phyloP scores from a whole-genome alignment of 2,329 filamentous ascomycete species.

The Beauveria sp. region DNA sequence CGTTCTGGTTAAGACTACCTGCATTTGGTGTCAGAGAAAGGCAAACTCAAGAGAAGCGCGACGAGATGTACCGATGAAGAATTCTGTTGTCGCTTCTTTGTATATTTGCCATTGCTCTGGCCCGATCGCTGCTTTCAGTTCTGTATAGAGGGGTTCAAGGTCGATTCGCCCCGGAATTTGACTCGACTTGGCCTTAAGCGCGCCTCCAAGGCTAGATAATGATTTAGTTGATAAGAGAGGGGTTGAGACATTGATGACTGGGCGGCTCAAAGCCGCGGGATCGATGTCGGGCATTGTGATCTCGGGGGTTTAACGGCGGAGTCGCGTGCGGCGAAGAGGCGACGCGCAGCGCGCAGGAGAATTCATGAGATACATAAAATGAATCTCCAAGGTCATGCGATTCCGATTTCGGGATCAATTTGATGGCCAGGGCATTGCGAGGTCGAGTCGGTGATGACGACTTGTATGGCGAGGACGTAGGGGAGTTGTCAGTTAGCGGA shows the following conservation, averaged over 20 bases:
- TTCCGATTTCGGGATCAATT: constrained; percentile 29
- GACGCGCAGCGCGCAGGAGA: constrained; percentile 35
- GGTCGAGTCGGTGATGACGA: constrained; percentile 33
- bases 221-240: constrained; percentile 51
- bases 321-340: constrained; percentile 41
- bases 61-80: constrained; percentile 46
- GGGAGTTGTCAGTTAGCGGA: constrained; percentile 22
- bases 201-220: constrained; percentile 43
- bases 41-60: background rate
- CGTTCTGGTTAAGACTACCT: constrained; percentile 57
- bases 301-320: constrained; percentile 21
- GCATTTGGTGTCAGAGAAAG: constrained; percentile 7
- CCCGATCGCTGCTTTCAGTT: constrained; percentile 51
- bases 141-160: constrained; percentile 56
- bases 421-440: constrained; percentile 38
- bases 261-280: constrained; percentile 59
- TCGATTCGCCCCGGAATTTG: constrained; percentile 60
- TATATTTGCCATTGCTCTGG: constrained; percentile 56
- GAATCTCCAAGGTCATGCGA: constrained; percentile 32
- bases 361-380: constrained; percentile 37
- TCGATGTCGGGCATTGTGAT: constrained; percentile 60
- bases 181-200: constrained; percentile 50
- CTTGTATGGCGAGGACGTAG: constrained; percentile 16
- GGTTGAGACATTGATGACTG: constrained; percentile 48
- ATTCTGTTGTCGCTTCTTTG: constrained; percentile 55